These are phyloP conservation scores for Ophiostoma montium DNA, from an alignment of 2,329 filamentous ascomycete species.

Conservation along the genomic window DNA sequence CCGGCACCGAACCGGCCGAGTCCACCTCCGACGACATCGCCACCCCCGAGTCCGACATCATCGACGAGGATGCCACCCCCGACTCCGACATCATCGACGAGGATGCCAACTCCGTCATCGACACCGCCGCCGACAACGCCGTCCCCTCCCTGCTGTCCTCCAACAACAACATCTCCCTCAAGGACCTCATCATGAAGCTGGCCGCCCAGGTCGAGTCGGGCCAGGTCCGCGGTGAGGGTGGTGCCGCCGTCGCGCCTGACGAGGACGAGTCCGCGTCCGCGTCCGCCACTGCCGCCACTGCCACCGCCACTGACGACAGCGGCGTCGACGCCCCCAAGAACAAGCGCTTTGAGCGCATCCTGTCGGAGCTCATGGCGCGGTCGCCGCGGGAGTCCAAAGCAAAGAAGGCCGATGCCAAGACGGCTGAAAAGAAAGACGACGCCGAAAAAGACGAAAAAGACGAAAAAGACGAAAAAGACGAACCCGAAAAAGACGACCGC, in stretches of 20 bases:
- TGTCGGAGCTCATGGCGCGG: constrained; percentile 32
- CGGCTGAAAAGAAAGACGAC: constrained; percentile 1
- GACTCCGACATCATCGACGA: not conserved
- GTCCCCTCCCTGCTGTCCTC: not conserved
- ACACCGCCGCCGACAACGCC: constrained; percentile 4
- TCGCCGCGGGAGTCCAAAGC: too few relatives aligned
- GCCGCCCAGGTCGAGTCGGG: constrained; percentile 30
- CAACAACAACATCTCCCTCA: constrained; percentile 18
- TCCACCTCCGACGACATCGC: not conserved
- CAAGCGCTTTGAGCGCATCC: constrained; percentile 35
- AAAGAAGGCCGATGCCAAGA: not conserved
- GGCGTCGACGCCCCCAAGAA: constrained; percentile 24
- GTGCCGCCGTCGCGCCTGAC: not conserved
- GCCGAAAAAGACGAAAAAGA: not conserved
- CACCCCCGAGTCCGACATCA: not conserved
- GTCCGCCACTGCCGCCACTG: not conserved
- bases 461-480: not conserved
- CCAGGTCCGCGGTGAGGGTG: not conserved
- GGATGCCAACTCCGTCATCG: constrained; percentile 8
- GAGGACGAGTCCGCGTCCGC: not conserved
- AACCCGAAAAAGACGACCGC: not conserved
- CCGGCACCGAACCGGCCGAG: not conserved
- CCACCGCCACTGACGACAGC: constrained; percentile 5
- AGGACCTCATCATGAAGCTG: constrained; percentile 38
- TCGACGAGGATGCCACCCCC: not conserved